Base-by-base conservation (phyloP, 352 stramenopile genomes). In the Pythium apleroticum region DNA sequence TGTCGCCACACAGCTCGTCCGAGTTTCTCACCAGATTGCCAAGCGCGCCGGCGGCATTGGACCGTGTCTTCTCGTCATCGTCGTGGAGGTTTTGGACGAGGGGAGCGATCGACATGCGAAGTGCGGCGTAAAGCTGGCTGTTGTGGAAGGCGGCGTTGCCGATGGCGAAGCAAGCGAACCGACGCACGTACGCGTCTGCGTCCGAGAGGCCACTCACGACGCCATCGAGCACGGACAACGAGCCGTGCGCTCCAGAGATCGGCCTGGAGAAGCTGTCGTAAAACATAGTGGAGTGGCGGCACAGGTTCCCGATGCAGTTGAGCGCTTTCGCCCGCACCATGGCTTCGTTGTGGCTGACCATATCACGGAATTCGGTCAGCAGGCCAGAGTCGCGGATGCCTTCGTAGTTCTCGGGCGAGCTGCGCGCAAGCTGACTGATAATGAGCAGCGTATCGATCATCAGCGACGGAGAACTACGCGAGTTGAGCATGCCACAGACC, bases 101-200 rank as follows among this genome's bases (percentile, higher is more conserved):
- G 19, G 89, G 61, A 4, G 80, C 74, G 27, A 98, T 84, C 8
- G 82, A 73, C 19, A 76, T 52, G 17, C 68, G 76, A 4, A 98
- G 76, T 5, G 66, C 56, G 4, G 75, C 35, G 66, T 98, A 98
- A 3, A 98, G 61, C 2, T 74, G 62, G 15, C 71, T 75, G 55
- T 76, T 89, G 72, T 98, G 89, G 64, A 98, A 98, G 9, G 93
- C 91, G 17, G 90, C 91, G 60, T 98, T 98, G 33, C 94, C 94
- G 33, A 98, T 84, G n/a, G 91, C 93, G 70, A 98, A 98, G 76
- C 89, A 97, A 4, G 94, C 93, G 48, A 98, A 98, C 20, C 95
- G 95, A 0, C 90, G 78, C 7, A 95, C 90, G 55, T 91, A 90
- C n/a, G 74, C 76, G 66, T 98, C 87, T 0, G 65, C 33, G 52